Percentiles rank a stretch among this genome's conserved stretches.
phyloP scores from a whole-genome alignment of 2,329 filamentous ascomycete species.

The Xylariomycetidae sp. region DNA sequence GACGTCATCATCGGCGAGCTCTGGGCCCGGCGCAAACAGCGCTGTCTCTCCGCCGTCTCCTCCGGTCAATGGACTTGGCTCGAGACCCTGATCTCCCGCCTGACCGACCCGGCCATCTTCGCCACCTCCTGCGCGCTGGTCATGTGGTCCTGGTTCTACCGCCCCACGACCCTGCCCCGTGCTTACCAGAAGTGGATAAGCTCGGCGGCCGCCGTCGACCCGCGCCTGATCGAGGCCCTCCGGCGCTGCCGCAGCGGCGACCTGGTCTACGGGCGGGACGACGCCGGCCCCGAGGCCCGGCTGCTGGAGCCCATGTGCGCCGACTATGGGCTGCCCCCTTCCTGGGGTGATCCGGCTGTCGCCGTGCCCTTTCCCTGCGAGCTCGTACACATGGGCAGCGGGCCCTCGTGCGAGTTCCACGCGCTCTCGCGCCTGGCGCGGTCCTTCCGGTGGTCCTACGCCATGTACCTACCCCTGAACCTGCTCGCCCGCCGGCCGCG shows the following conservation, averaged over 20 bases:
- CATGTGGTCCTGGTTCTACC: constrained; percentile 89
- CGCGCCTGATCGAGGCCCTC: constrained; percentile 68
- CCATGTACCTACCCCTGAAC: constrained; percentile 73
- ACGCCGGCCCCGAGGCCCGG: constrained; percentile 63
- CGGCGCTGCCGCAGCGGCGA: constrained; percentile 59
- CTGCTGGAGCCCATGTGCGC: constrained; percentile 68
- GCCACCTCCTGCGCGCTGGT: constrained; percentile 67
- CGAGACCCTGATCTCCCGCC: constrained; percentile 35
- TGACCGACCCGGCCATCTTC: constrained; percentile 68
- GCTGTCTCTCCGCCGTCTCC: constrained; percentile 39
- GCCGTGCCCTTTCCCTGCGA: constrained; percentile 75
- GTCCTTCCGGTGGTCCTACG: constrained; percentile 70
- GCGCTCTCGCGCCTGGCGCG: constrained; percentile 62
- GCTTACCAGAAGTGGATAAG: constrained; percentile 81
- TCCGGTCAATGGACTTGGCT: constrained; percentile 42
- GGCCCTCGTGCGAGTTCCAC: constrained; percentile 70
- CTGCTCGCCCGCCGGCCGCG: constrained; percentile 50
- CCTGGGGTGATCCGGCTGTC: constrained; percentile 67
- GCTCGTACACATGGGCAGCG: constrained; percentile 75
- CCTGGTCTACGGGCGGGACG: constrained; percentile 70
- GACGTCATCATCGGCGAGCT: constrained; percentile 65
- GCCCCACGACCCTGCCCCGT: constrained; percentile 63
- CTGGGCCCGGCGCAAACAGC: constrained; percentile 51
- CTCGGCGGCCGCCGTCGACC: constrained; percentile 69
- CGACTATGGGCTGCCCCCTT: constrained; percentile 64